Evolutionary conservation across 2,329 filamentous ascomycete genomes (phyloP), one percentile per base, ranked within the genome.

Genomic region (Leptographium lundbergii): DNA sequence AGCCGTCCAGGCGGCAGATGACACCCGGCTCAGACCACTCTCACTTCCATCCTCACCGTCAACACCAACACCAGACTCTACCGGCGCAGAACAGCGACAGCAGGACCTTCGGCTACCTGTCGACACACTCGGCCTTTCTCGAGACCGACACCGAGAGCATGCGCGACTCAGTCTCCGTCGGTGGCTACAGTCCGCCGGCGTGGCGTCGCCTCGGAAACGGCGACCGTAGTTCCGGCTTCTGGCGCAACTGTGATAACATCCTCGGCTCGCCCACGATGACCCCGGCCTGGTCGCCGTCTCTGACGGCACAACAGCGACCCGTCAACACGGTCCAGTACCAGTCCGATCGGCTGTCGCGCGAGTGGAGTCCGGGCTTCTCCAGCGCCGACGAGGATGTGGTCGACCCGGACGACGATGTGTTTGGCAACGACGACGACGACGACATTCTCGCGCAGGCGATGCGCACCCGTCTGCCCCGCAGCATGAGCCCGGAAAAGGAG

Each of bases 191-290:
- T 67, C 81, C 81, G 59, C 81, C 81, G 63, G 81, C 81, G 54
- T 84, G 81, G 81, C 75, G 78, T 67, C 79, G 79, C 64, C 78
- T 82, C 70, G 77, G 75, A 73, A 82, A 81, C 75, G 81, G 79
- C 66, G 75, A 77, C 64, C 75, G 77, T 67, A 81, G 76, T 69
- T 80, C 74, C 66, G 79, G 80, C 63, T 83, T 85, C 68, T 85
- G 86, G 78, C 78, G 79, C 65, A 72, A 74, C 63, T 73, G 76
- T 61, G 79, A 83, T 66, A 79, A 84, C 65, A 72, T 76, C 11
- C 73, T 81, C 50, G 77, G 75, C 60, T 71, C 76, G 64, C 58
- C 61, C 9, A 32, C 59, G 4, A 45, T 54, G 54, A 59, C 51
- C 17, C 19, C 42, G 11, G 61, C 52, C 4, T 61, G 27, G 52